phyloP scores from a whole-genome alignment of 2,329 filamentous ascomycete species.

The Penicillium sp. region DNA sequence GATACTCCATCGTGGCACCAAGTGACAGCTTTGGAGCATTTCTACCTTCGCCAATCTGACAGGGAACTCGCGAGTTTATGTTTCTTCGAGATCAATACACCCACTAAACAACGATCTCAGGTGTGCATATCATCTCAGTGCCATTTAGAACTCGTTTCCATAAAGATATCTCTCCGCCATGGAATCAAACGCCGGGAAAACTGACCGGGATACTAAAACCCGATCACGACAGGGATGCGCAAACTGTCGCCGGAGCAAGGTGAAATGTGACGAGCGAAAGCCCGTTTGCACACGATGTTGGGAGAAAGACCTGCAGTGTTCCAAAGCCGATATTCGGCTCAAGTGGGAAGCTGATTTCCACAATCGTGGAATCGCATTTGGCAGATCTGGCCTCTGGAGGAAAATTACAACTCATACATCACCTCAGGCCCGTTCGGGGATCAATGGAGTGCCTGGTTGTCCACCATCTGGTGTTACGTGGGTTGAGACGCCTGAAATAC shows the following conservation, averaged over 20 bases:
- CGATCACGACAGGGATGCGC: conserved; percentile 14
- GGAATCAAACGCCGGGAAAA: neutral
- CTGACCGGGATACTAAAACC: neutral
- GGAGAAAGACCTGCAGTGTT: conserved; percentile 16
- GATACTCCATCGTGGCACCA: neutral
- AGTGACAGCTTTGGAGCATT: neutral
- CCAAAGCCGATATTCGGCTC: neutral
- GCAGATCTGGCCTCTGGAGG: conserved; percentile 3
- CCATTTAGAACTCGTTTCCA: neutral
- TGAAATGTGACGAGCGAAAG: conserved; percentile 21
- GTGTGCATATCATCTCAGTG: neutral
- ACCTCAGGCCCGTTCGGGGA: neutral
- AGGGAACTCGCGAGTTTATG: too few species aligned
- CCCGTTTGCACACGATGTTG: conserved; percentile 17
- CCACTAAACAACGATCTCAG: too few species aligned
- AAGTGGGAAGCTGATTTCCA: conserved; percentile 4
- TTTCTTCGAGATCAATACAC: too few species aligned
- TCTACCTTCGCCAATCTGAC: neutral
- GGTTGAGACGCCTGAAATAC: conserved; percentile 2
- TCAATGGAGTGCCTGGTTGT: neutral
- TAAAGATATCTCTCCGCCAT: neutral
- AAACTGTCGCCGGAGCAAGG: conserved; percentile 18
- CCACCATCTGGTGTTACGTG: neutral
- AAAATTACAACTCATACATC: neutral
- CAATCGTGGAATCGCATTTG: conserved; percentile 1